phyloP scores from a whole-genome alignment of 106 monocot species.

The Phalaenopsis equestris region DNA sequence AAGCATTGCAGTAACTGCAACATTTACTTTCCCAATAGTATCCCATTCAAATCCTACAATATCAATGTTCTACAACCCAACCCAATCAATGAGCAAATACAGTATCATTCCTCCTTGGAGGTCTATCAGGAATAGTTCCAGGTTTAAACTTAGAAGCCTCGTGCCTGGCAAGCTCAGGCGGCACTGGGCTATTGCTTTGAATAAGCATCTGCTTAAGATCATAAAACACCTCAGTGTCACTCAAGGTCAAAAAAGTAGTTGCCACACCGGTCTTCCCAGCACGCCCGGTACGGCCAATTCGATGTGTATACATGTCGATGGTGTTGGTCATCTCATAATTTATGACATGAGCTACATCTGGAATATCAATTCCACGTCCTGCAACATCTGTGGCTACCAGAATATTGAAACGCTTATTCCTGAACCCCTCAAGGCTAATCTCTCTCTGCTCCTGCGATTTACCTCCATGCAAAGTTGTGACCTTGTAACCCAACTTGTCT shows the following conservation, averaged over 20 bases:
- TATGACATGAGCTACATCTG: conserved; percentile 96
- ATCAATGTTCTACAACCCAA: neutral
- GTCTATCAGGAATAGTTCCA: conserved; percentile 78
- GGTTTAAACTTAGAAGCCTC: conserved; percentile 97
- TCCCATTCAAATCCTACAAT: neutral
- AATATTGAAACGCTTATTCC: conserved; percentile 77
- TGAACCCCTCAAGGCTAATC: conserved; percentile 93
- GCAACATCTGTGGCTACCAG: conserved; percentile 97
- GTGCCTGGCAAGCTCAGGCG: conserved; percentile 90
- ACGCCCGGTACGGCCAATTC: conserved; percentile 93
- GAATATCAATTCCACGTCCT: conserved; percentile 97
- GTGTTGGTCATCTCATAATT: conserved; percentile 86
- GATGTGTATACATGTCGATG: conserved; percentile 91
- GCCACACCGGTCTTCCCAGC: conserved; percentile 92
- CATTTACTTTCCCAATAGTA: neutral
- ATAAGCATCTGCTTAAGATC: conserved; percentile 97
- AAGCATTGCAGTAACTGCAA: neutral
- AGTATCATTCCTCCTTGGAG: conserved; percentile 88
- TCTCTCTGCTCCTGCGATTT: conserved; percentile 97
- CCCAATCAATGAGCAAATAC: conserved; percentile 46
- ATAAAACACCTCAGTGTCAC: conserved; percentile 86
- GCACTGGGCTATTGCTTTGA: conserved; percentile 86
- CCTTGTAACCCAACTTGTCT: conserved; percentile 75
- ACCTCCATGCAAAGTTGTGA: conserved; percentile 87
- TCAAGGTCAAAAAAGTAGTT: conserved; percentile 83